A percentile compares a stretch with the other conserved stretches of the same genome.
phyloP scores from a whole-genome alignment of 2,329 filamentous ascomycete species.

The Microcyclospora pomicola region DNA sequence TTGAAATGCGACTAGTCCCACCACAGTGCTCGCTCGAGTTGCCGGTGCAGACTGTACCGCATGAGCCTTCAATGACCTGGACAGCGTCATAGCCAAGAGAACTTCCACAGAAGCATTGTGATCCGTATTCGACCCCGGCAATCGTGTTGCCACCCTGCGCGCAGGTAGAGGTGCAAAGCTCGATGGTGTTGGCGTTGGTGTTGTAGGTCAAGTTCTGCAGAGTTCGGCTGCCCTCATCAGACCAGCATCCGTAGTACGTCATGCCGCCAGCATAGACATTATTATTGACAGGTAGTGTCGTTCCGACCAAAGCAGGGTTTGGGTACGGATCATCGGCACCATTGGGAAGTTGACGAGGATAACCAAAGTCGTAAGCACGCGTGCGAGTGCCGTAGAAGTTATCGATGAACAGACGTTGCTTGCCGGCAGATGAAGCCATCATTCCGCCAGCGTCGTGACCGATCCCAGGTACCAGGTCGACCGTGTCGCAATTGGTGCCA shows the following conservation, averaged over 20 bases:
- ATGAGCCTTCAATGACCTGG: constrained; percentile 20
- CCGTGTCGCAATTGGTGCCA: constrained; percentile 20
- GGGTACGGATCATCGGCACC: constrained; percentile 21
- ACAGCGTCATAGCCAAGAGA: constrained; percentile 12
- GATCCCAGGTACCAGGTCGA: constrained; percentile 20
- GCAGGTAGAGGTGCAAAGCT: constrained; percentile 20
- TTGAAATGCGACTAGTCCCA: constrained; percentile 17
- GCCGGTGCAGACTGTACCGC: constrained; percentile 18
- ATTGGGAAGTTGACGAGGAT: constrained; percentile 18
- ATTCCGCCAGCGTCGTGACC: constrained; percentile 25
- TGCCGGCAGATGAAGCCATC: constrained; percentile 23
- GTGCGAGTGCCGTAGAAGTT: constrained; percentile 24
- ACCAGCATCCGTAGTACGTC: constrained; percentile 26
- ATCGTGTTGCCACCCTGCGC: constrained; percentile 19
- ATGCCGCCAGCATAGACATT: constrained; percentile 22
- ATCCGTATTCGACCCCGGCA: constrained; percentile 22
- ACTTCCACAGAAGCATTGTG: constrained; percentile 24
- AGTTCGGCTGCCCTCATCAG: constrained; percentile 14
- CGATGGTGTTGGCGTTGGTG: constrained; percentile 19
- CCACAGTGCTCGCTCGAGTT: constrained; percentile 21
- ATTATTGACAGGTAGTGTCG: constrained; percentile 11
- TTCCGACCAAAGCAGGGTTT: constrained; percentile 16
- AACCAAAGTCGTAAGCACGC: constrained; percentile 24
- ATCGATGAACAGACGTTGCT: constrained; percentile 24
- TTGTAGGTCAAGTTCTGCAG: constrained; percentile 16